Base-by-base conservation (phyloP, 2,329 filamentous ascomycete species). In the Pseudogymnoascus verrucosus region DNA sequence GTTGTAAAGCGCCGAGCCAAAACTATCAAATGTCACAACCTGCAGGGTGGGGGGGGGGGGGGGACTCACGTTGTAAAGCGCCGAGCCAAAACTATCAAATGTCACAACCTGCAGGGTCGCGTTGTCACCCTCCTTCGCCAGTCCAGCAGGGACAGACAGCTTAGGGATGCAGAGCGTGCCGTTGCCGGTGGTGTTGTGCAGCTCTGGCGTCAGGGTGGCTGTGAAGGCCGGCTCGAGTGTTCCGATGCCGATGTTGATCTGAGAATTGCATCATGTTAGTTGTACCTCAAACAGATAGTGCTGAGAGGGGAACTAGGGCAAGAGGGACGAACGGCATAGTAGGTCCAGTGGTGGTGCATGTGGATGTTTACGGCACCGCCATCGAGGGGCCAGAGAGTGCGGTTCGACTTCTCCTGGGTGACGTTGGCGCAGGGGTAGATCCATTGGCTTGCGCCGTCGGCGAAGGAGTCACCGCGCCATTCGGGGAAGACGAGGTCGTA, bases 41-140 rank as follows among this genome's bases (percentile, higher is more conserved):
- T 91, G 89, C 63, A 92, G 77, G 34, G 84, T 88, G n/a, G n/a
- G n/a, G n/a, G n/a, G n/a, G n/a, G n/a, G 14, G 31, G 14, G 14
- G 21, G 44, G 28, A 69, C 80, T 70, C 74, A 84, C 82, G 75
- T 87, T 89, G 75, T 91, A 92, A 34, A 92, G 76, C 14, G 88
- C 85, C 40, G 79, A 80, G 19, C 79, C 82, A 3, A 77, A 78
- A 21, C 82, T 78, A 28, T 84, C 85, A 57, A 85, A 78, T 3
- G 85, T 87, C 37, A 91, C 81, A 61, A 92, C 84, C 76, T 91
- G 89, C 63, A 92, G 77, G 34, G 84, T 88, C 12, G 82, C 89
- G 59, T 83, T 79, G 67, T 82, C 80, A 44, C 89, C 89, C 39
- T 89, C 84, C 23, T 72, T 73, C 60, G 78, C 78, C 23, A 84